Evolutionary conservation across 2,329 filamentous ascomycete genomes (phyloP), one percentile per base, ranked within the genome.

Genomic region (Colletotrichum eleusines): DNA sequence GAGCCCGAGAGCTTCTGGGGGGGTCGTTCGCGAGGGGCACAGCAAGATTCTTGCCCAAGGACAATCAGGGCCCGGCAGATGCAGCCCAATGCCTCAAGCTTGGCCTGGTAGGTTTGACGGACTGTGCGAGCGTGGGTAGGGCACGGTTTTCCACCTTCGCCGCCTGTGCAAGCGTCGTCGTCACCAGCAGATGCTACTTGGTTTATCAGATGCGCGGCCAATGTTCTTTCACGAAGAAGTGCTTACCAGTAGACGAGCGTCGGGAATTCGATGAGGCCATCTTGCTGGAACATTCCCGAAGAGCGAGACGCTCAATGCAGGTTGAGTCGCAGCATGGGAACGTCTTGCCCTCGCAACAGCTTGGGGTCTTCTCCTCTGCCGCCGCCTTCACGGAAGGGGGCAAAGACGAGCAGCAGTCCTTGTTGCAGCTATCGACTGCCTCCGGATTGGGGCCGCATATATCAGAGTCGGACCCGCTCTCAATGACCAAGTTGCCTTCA

Each of bases 21-120:
- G 1, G 77, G 74, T 42, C 76, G 74, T 18, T 76, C 72, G 18
- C 70, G 76, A 28, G 76, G 74, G 28, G 76, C 74, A 65, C 86
- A 88, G 78, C 86, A 88, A 0, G 85, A 81, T 72, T 88, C 85
- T 66, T 86, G 80, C 0, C 86, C 86, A 23, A 87, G 79, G 11
- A 85, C 83, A 35, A 88, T 71, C 20, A 89, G 81, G 26, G 84
- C 81, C 23, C 86, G 83, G 69, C 87, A 89, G 71, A 88, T 85
- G 75, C 86, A 88, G 4, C 86, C 86, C 1, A 89, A 76, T 5
- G 85, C 82, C 54, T 83, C 76, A 1, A 88, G 81, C 18, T 74
- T 84, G 3, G 80, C 79, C 1, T 78, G 80, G 63, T 87, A 88
- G 31, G 76, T 79, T 31, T 80, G 76, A 35, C 77, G 80, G 2